phyloP scores from a whole-genome alignment of 306 rosid genomes.

The Quercus gilva region DNA sequence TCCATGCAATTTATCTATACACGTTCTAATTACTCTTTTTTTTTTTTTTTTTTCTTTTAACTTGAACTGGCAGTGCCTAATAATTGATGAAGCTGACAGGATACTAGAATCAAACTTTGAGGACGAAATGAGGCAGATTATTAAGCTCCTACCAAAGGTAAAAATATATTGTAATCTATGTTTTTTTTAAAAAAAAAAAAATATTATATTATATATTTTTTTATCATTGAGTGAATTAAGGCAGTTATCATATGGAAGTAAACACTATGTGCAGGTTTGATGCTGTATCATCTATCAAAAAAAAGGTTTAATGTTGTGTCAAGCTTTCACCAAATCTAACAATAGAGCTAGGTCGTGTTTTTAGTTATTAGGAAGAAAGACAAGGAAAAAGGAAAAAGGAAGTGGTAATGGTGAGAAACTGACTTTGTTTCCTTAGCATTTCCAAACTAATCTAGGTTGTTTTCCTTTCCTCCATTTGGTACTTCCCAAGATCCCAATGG shows the following conservation, averaged over 20 bases:
- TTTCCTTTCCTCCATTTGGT: not conserved
- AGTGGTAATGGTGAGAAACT: not conserved
- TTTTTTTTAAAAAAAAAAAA: too few relatives aligned
- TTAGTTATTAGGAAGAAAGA: not conserved
- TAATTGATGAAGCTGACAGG: conserved; percentile 98
- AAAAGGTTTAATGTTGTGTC: conserved; percentile 4
- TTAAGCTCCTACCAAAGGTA: conserved; percentile 82
- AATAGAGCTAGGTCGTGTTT: not conserved
- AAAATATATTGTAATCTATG: conserved; percentile 4
- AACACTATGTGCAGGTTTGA: not conserved
- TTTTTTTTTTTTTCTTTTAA: conserved; percentile 1
- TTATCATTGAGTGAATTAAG: not conserved
- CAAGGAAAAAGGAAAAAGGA: not conserved
- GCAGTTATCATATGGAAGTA: not conserved
- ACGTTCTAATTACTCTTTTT: not conserved
- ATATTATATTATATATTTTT: too few relatives aligned
- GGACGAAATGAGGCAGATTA: conserved; percentile 95
- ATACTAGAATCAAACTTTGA: conserved; percentile 92
- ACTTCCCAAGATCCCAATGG: not conserved
- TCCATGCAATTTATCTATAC: too few relatives aligned
- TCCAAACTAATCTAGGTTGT: not conserved
- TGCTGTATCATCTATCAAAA: too few relatives aligned
- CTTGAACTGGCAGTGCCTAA: conserved; percentile 66
- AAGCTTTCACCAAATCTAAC: not conserved
- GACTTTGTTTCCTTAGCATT: not conserved